phyloP scores from a whole-genome alignment of 306 rosid species.

The Mimosa bimucronata region DNA sequence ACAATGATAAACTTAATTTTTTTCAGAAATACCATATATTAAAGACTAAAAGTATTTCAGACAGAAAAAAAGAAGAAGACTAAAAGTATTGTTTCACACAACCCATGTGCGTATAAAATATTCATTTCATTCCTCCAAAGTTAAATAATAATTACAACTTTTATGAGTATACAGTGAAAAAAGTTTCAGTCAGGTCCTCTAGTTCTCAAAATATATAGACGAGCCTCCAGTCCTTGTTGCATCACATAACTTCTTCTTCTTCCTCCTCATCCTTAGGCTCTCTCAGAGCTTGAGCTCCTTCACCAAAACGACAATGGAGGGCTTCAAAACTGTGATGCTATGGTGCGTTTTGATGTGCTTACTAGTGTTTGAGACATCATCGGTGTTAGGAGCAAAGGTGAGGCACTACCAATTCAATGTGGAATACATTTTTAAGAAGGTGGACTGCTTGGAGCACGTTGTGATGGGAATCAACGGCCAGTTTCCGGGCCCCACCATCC shows the following conservation, averaged over 20 bases:
- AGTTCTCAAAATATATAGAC: neutral
- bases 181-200: neutral
- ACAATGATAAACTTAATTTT: no score
- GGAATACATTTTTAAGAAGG: conserved; percentile 52
- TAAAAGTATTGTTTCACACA: neutral
- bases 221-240: neutral
- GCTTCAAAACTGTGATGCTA: conserved; percentile 16
- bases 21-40: no score
- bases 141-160: neutral
- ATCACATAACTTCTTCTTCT: neutral
- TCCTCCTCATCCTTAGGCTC: neutral
- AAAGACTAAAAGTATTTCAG: neutral
- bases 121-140: neutral
- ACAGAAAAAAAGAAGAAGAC: no score
- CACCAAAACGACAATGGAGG: conserved; percentile 21
- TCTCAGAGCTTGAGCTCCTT: neutral
- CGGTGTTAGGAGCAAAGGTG: conserved; percentile 26
- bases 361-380: neutral
- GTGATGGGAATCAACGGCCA: conserved; percentile 86
- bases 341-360: conserved; percentile 35
- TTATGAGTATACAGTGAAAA: neutral
- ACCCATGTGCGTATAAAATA: neutral
- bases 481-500: conserved; percentile 82
- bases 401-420: conserved; percentile 63
- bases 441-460: conserved; percentile 64